These are phyloP conservation scores for Hypoxylon sp. DNA, from an alignment of 2,329 filamentous ascomycete species.

Conservation along the genomic window DNA sequence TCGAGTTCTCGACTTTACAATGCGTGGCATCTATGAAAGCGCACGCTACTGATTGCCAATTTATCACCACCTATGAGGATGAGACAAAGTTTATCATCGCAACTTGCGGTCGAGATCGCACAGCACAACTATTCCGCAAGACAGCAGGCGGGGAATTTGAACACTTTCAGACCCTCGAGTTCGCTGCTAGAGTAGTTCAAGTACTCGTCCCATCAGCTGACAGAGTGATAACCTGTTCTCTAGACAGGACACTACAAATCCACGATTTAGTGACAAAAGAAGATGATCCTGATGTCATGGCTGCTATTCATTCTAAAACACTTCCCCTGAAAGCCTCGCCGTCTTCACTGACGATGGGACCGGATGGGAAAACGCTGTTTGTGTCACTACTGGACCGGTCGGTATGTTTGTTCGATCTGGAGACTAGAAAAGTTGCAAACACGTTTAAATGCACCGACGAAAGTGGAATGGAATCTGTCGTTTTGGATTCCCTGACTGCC, in stretches of 20 bases:
- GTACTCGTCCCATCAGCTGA: constrained; percentile 81
- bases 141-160: constrained; percentile 72
- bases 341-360: constrained; percentile 82
- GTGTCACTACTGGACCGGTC: constrained; percentile 74
- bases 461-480: constrained; percentile 83
- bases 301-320: constrained; percentile 82
- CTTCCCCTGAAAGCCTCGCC: constrained; percentile 90
- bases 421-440: constrained; percentile 76
- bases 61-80: constrained; percentile 79
- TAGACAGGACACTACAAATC: constrained; percentile 88
- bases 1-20: constrained; percentile 73
- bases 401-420: constrained; percentile 73
- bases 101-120: constrained; percentile 89
- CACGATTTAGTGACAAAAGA: constrained; percentile 82
- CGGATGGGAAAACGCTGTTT: constrained; percentile 71
- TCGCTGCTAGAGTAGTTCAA: constrained; percentile 86
- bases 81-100: constrained; percentile 77
- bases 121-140: constrained; percentile 87
- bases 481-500: constrained; percentile 83
- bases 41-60: constrained; percentile 87
- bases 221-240: constrained; percentile 85
- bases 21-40: constrained; percentile 83
- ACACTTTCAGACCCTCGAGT: constrained; percentile 93
- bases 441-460: constrained; percentile 89
- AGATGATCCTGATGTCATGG: constrained; percentile 73